These are phyloP conservation scores for Arctostaphylos glauca DNA, from an alignment of 148 eudicot genomes.

Conservation along the genomic window DNA sequence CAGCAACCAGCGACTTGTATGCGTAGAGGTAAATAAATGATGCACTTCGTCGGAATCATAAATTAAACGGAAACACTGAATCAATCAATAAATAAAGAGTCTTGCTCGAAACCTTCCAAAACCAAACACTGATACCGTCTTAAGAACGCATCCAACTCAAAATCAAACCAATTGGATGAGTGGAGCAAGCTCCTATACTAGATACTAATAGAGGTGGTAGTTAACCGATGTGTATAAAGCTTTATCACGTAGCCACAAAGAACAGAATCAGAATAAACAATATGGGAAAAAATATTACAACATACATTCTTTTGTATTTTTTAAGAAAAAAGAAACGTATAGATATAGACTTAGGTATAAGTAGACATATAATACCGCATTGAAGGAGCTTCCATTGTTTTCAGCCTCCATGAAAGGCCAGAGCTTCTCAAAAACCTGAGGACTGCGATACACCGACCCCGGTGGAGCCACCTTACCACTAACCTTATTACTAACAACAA, in stretches of 20 bases:
- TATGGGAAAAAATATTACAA: background rate
- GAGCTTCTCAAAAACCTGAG: constrained; percentile 71
- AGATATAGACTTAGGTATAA: background rate
- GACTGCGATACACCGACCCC: constrained; percentile 80
- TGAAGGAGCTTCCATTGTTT: constrained; percentile 50
- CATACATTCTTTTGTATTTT: no score
- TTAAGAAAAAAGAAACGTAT: no score
- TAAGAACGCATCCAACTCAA: no score
- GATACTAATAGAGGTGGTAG: no score
- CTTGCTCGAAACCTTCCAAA: no score
- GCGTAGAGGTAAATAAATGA: background rate
- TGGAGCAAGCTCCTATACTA: no score
- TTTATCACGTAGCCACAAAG: background rate
- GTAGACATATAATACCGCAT: constrained; percentile 41
- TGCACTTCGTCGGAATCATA: no score
- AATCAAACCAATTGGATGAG: no score
- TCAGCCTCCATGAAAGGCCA: constrained; percentile 67
- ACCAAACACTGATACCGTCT: no score
- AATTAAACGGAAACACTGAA: no score
- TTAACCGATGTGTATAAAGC: no score
- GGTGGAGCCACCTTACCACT: constrained; percentile 39
- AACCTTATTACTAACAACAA: constrained; percentile 15
- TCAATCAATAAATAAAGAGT: no score
- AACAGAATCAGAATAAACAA: background rate
- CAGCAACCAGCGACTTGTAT: background rate